These are phyloP conservation scores for Aspergillus ellipticus DNA, from an alignment of 495 filamentous ascomycete genomes.

Conservation along the genomic window DNA sequence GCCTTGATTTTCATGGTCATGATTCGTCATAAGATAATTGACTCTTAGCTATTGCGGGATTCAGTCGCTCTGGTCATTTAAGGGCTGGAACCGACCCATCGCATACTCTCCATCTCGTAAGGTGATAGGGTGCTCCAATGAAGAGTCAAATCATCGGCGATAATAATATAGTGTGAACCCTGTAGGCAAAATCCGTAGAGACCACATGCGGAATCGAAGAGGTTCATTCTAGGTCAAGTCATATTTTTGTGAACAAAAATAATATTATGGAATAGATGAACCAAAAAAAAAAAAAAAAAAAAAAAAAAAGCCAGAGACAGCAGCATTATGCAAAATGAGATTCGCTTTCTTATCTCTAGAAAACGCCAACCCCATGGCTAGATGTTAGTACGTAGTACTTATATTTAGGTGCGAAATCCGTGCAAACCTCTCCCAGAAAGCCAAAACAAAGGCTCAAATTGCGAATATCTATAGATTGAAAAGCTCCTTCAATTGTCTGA, in stretches of 20 bases:
- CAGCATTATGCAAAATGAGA: neutral
- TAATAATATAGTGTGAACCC: too few species aligned
- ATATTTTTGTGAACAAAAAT: neutral
- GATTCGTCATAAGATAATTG: too few species aligned
- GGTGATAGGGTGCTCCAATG: too few species aligned
- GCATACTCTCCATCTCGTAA: too few species aligned
- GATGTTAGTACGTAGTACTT: too few species aligned
- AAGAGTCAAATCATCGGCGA: too few species aligned
- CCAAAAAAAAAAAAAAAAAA: neutral
- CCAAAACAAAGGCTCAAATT: slow-evolving; percentile 15
- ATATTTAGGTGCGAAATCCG: neutral
- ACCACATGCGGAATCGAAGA: neutral
- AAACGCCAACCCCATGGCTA: neutral
- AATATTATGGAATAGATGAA: neutral
- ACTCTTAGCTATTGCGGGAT: too few species aligned
- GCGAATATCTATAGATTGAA: slow-evolving; percentile 59
- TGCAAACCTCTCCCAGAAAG: neutral
- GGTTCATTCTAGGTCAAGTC: neutral
- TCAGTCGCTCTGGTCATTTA: too few species aligned
- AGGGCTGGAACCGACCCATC: too few species aligned
- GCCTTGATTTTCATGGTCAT: too few species aligned
- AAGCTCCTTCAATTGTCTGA: slow-evolving; percentile 67
- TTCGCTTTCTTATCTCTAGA: neutral
- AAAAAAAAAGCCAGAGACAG: neutral
- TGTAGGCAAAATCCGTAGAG: too few species aligned